Evolutionary conservation across 805 yeast species (phyloP), one percentile per base, ranked within the genome.

Genomic region (Grigorovia transvaalensis): DNA sequence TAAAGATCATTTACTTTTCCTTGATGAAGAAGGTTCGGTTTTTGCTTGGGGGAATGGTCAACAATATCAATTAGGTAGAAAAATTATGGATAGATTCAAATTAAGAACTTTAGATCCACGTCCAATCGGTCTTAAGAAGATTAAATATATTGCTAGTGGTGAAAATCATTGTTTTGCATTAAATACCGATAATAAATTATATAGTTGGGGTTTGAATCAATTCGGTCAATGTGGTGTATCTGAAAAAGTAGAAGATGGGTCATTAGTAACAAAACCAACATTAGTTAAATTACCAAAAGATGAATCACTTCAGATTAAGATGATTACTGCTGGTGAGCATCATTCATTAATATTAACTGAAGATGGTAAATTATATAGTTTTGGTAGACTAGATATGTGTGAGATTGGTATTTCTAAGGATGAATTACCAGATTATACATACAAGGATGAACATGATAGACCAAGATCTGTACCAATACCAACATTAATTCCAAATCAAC

Each of bases 31-130:
- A 61, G 99, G 99, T 53, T 75, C 82, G 50, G 97, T 90, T 1
- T 88, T 78, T 63, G 90, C 98, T 0, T 93, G 99, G 99, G 99
- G 99, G 58, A 86, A 88, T 65, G 96, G 97, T 27, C 95, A 90
- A 61, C 95, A 88, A 63, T 81, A 75, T 69, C 98, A 93, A 71
- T 75, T 93, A 57, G 99, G 98, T 20, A 79, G 96, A 63, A 83
- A 82, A 61, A 81, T 90, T 23, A 64, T 82, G 69, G 97, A 81
- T 70, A 86, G 87, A 70, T 88, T 82, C 58, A 77, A 85, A 69
- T 77, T 76, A 61, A 77, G 81, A 54, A 80, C 88, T 2, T 73
- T 87, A 50, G 90, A 83, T 54, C 95, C 95, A 47, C 81, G 89
- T 60, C 84, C 85, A 54, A 82, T 90, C 63, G 95, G 96, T 0